Conservation (phyloP, 2,329 filamentous ascomycete genomes). For the Fusarium nisikadoi region DNA sequence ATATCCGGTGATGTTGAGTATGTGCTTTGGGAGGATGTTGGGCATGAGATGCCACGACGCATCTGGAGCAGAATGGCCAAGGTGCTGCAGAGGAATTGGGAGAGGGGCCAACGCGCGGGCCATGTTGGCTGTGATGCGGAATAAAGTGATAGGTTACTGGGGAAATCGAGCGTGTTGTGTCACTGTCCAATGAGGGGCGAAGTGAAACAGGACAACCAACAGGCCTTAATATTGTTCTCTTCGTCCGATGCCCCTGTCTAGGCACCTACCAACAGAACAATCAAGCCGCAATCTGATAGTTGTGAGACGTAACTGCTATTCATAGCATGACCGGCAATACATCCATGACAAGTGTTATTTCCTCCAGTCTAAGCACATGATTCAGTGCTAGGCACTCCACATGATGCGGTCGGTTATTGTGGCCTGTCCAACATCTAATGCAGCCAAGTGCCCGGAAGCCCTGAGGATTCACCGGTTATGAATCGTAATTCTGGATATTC, state of each 20-base stretch:
- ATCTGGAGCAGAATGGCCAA: constrained; percentile 19
- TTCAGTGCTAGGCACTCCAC: neutral
- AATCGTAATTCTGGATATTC: neutral
- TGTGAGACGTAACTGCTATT: neutral
- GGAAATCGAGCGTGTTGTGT: neutral
- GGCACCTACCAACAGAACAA: neutral
- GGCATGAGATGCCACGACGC: constrained; percentile 33
- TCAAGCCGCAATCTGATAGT: neutral
- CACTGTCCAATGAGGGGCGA: neutral
- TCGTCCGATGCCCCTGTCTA: neutral
- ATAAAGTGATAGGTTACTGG: neutral
- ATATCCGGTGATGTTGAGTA: constrained; percentile 36
- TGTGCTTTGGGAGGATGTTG: constrained; percentile 38
- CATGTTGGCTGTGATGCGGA: neutral
- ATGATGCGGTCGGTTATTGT: neutral
- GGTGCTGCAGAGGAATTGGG: constrained; percentile 10
- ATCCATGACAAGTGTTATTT: neutral
- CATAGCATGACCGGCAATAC: neutral
- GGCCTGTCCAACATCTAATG: neutral
- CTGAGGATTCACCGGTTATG: neutral
- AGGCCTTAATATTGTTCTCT: neutral
- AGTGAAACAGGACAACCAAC: neutral
- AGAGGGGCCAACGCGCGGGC: neutral
- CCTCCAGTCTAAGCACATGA: neutral
- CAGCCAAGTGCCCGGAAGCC: no score